Percentiles rank a stretch among this genome's conserved stretches.
phyloP scores from a whole-genome alignment of 1,284 basidiomycete genomes.

The Melampsora larici-populina region DNA sequence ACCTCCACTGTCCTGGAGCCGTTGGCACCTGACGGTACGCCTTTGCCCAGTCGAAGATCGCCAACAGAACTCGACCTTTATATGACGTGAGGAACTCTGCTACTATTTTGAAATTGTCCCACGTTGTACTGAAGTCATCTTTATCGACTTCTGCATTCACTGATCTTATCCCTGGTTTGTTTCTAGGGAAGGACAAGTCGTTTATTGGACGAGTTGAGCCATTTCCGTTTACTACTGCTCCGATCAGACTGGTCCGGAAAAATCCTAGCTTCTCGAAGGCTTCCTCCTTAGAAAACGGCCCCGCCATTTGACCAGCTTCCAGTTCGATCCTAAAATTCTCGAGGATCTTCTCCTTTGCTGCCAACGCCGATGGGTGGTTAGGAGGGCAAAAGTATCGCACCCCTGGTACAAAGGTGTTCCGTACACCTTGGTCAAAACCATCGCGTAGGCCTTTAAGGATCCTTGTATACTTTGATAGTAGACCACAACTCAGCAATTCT shows the following conservation, averaged over 20 bases:
- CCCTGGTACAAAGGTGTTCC: too few relatives aligned
- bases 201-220: not conserved
- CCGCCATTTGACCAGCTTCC: not conserved
- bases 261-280: not conserved
- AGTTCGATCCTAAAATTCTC: too few relatives aligned
- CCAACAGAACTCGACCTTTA: not conserved
- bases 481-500: not conserved
- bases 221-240: too few relatives aligned
- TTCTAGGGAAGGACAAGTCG: slow-evolving; percentile 4
- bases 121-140: not conserved
- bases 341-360: too few relatives aligned
- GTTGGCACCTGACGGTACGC: slow-evolving; percentile 17
- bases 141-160: not conserved
- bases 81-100: not conserved
- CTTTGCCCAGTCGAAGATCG: slow-evolving; percentile 7
- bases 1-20: not conserved
- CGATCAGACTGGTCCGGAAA: slow-evolving; percentile 13
- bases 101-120: too few relatives aligned
- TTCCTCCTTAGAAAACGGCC: too few relatives aligned
- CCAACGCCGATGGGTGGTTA: too few relatives aligned
- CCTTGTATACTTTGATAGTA: not conserved
- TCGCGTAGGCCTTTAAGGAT: not conserved
- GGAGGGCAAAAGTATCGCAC: too few relatives aligned
- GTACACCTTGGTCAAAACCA: too few relatives aligned
- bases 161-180: not conserved